A percentile compares a stretch with the other conserved stretches of the same genome.
These are phyloP conservation scores for Cercis canadensis DNA, from an alignment of 306 rosid species.

Conservation along the genomic window DNA sequence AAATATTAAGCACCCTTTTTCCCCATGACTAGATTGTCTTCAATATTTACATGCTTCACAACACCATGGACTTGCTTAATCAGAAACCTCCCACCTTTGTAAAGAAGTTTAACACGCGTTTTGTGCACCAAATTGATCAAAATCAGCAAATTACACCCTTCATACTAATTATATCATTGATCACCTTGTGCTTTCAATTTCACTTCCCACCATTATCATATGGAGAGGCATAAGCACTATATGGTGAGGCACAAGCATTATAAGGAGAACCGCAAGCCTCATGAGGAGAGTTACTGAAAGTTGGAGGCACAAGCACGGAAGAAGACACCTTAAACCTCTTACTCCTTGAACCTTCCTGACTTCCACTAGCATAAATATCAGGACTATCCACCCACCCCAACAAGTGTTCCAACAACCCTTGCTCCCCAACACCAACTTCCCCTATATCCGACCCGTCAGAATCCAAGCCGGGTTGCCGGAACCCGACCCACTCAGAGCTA, in stretches of 20 bases:
- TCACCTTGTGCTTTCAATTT: neutral
- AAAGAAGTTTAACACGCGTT: neutral
- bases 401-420: slow-evolving; percentile 61
- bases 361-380: slow-evolving; percentile 30
- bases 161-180: neutral
- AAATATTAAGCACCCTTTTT: neutral
- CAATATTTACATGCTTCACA: neutral
- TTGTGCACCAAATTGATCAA: slow-evolving; percentile 1
- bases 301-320: slow-evolving; percentile 89
- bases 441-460: slow-evolving; percentile 61
- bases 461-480: slow-evolving; percentile 52
- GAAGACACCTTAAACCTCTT: slow-evolving; percentile 94
- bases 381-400: slow-evolving; percentile 72
- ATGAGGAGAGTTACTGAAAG: slow-evolving; percentile 52
- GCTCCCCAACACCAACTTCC: slow-evolving; percentile 52
- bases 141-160: neutral
- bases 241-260: neutral
- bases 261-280: slow-evolving; percentile 33
- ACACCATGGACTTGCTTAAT: neutral
- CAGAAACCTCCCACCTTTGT: neutral
- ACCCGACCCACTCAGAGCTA: slow-evolving; percentile 65
- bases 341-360: slow-evolving; percentile 56
- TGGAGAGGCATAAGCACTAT: slow-evolving; percentile 39
- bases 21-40: slow-evolving; percentile 6
- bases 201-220: slow-evolving; percentile 37